Base-by-base conservation (phyloP, 148 eudicot species). In the Vaccinium macrocarpon region DNA sequence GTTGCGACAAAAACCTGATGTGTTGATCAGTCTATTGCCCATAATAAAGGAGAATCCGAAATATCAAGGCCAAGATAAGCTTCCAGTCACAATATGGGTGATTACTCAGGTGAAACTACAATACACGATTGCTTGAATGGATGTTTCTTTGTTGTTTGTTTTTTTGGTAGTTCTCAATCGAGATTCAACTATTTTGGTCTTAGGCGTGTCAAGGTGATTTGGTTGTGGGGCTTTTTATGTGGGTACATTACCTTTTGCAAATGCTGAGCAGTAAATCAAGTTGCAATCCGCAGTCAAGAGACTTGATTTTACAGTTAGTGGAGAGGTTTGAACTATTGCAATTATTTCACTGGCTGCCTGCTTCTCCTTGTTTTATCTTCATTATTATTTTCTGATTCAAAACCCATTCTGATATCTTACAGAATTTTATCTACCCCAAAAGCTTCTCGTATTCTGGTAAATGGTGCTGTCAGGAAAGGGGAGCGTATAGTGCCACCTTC, bases 401-500 rank as follows among this genome's bases (percentile, higher is more conserved):
- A 83, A 35, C 38, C 23, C 53, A 32, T 56, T 73, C 46, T 72
- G 64, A 19, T 14, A 32, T 50, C 21, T 25, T 82, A 49, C 88
- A 93, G 96, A 85, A 89, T 90, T 66, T 50, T 93, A 7, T 86
- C 91, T 80, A 59, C 86, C 55, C 93, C 94, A 70, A 93, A 92
- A 84, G 93, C 93, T 84, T 90, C 85, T 61, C 74, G 87, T 32
- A 84, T 93, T 64, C 90, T 92, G 29, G 83, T 90, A 64, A 93
- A 86, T 84, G 90, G 88, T 59, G 91, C 96, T 81, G 93, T 92
- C 46, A 90, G 91, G 80, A 93, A 90, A 84, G 94, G 93, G 12
- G 93, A 91, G 89, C 92, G 94, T 57, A 56, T 93, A 51, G 88
- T 93, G 46, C 96, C 94, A 78, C 94, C 96, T 48, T 84, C 89